Base-by-base conservation (phyloP, 306 rosid genomes). In the Gleditsia sinensis region DNA sequence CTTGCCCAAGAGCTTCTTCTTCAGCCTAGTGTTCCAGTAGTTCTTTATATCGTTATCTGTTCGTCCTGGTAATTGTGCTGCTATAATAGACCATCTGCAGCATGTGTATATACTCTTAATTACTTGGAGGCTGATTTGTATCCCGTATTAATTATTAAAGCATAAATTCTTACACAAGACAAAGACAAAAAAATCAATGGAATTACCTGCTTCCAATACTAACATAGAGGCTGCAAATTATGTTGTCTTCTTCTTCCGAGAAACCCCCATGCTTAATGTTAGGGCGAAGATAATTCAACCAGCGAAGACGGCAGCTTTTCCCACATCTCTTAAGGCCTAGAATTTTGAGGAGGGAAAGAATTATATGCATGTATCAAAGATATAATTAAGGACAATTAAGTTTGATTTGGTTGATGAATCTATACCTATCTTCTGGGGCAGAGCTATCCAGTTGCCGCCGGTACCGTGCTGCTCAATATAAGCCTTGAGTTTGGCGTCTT, bases 41-140 rank as follows among this genome's bases (percentile, higher is more conserved):
- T 94, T 94, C 89, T 94, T 94, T 56, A 94, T 92, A 60, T 94
- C 99, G 55, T 94, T 94, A 70, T 94, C 99, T 0, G 99, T 94
- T 66, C 99, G 79, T 36, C 99, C 99, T 1, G 96, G 99, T 78
- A 94, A 80, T 25, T 92, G 99, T 0, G 93, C 96, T 66, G 99
- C 99, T 59, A 94, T 94, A 45, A 94, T 90, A 7, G 99, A 94
- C 99, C 99, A 94, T 88, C 99, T 94, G 57, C 64, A n/a, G n/a
- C n/a, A 32, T 36, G 16, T n/a, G 7, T 51, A 12, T 14, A 69
- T 57, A 53, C 39, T 17, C 32, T 28, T 28, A 28, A 28, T 28
- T 30, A 56, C 34, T 28, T 20, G 48, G 48, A 48, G 32, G 27
- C 3, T 19, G 19, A n/a, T n/a, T n/a, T n/a, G n/a, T n/a, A n/a